phyloP scores from a whole-genome alignment of 257 asterid genomes.

The Asclepias syriaca region DNA sequence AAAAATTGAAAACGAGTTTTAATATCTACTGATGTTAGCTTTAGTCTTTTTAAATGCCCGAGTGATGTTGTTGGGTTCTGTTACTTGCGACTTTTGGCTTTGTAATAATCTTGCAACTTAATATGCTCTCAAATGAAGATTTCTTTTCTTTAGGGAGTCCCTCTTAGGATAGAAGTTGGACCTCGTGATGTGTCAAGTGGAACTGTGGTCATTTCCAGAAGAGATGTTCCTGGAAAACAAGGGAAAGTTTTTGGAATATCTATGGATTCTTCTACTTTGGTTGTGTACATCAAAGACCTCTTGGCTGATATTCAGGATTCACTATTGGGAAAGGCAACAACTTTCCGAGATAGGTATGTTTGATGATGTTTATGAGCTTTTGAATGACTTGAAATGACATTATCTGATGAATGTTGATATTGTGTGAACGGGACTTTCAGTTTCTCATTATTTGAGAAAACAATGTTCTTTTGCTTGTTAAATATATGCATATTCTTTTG shows the following conservation, averaged over 20 bases:
- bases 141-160: conserved; percentile 74
- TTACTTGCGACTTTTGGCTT: background rate
- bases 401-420: background rate
- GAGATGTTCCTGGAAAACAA: conserved; percentile 94
- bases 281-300: conserved; percentile 53
- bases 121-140: conserved; percentile 5
- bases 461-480: background rate
- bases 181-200: conserved; percentile 86
- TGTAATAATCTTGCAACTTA: background rate
- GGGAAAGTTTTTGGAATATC: conserved; percentile 94
- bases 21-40: background rate
- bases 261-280: conserved; percentile 72
- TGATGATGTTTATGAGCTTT: background rate
- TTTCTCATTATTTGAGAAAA: background rate
- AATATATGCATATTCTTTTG: background rate
- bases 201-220: conserved; percentile 77
- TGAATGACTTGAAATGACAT: background rate
- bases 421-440: background rate
- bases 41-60: background rate
- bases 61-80: background rate
- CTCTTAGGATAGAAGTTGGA: conserved; percentile 90
- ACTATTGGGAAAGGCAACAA: conserved; percentile 60
- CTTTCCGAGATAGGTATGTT: conserved; percentile 76
- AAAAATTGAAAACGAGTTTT: background rate
- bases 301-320: conserved; percentile 80